phyloP scores from a whole-genome alignment of 208 protist genomes.

The Acanthamoeba lenticulata region DNA sequence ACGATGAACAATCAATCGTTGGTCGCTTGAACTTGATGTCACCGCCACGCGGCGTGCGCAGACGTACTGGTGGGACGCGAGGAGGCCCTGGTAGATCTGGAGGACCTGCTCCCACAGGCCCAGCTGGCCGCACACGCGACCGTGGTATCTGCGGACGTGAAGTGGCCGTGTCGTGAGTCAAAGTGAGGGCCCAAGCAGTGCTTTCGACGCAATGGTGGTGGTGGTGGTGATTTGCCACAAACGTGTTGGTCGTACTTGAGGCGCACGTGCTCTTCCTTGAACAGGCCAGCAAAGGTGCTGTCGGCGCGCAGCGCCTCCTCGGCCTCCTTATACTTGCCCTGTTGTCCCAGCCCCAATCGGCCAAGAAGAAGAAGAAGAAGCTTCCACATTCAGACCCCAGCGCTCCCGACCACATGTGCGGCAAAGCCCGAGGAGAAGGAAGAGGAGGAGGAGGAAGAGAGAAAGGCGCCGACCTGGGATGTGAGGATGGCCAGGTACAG shows the following conservation, averaged over 20 bases:
- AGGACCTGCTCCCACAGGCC: neutral
- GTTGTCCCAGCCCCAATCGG: no score
- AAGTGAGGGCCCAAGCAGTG: neutral
- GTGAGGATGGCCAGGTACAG: slow-evolving; percentile 49
- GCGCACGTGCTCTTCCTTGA: slow-evolving; percentile 23
- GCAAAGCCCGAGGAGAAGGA: no score
- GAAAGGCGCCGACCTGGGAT: neutral
- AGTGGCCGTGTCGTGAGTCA: neutral
- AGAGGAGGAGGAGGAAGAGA: no score
- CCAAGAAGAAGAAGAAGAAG: no score
- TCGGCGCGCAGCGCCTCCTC: neutral
- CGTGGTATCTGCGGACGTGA: neutral
- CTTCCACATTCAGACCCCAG: no score
- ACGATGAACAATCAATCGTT: no score
- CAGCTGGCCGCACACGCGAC: neutral
- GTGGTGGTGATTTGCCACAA: no score
- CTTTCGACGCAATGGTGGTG: no score
- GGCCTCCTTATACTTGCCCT: slow-evolving; percentile 39
- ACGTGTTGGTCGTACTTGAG: neutral
- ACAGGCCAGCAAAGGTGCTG: neutral
- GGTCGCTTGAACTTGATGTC: no score
- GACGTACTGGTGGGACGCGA: neutral
- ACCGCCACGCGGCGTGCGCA: neutral
- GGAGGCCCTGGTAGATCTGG: slow-evolving; percentile 11
- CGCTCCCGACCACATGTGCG: no score